Evolutionary conservation across 306 rosid species (phyloP).

Genomic region (Styphnolobium japonicum): DNA sequence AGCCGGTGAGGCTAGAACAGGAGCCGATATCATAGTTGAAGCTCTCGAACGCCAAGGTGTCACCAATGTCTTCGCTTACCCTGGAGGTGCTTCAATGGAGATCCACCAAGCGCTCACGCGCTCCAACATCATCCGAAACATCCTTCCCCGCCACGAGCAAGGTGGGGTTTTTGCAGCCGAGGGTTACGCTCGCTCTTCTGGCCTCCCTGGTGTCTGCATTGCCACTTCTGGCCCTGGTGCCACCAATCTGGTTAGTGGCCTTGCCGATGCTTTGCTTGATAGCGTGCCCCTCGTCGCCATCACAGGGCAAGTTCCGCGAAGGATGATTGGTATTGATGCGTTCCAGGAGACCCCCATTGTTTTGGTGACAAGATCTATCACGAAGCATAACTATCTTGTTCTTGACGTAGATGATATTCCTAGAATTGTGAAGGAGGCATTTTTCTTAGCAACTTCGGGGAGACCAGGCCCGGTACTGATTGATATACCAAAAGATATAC

Average conservation of each 20-base stretch:
- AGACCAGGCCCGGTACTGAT: slow-evolving; percentile 82
- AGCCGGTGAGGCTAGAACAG: slow-evolving; percentile 62
- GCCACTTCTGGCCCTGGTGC: slow-evolving; percentile 96
- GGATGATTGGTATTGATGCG: slow-evolving; percentile 94
- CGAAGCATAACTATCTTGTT: slow-evolving; percentile 83
- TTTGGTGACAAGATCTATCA: slow-evolving; percentile 87
- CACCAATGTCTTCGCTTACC: slow-evolving; percentile 76
- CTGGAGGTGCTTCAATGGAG: slow-evolving; percentile 86
- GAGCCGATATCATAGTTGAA: slow-evolving; percentile 82
- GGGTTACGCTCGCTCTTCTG: slow-evolving; percentile 82
- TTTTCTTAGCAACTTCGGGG: slow-evolving; percentile 71
- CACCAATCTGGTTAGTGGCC: slow-evolving; percentile 83
- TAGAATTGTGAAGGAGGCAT: slow-evolving; percentile 71
- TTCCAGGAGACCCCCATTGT: slow-evolving; percentile 92
- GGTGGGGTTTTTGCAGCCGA: slow-evolving; percentile 77
- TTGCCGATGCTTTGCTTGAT: slow-evolving; percentile 75
- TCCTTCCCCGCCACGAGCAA: slow-evolving; percentile 85
- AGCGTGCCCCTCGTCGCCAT: slow-evolving; percentile 75
- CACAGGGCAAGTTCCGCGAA: slow-evolving; percentile 81
- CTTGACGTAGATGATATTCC: slow-evolving; percentile 85
- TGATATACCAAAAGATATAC: slow-evolving; percentile 82
- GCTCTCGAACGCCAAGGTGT: slow-evolving; percentile 90
- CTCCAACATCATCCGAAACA: slow-evolving; percentile 57
- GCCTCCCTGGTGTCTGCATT: slow-evolving; percentile 79
- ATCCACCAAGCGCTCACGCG: slow-evolving; percentile 89